Base-by-base conservation (phyloP, 1,284 basidiomycete species). In the Marasmius oreades region DNA sequence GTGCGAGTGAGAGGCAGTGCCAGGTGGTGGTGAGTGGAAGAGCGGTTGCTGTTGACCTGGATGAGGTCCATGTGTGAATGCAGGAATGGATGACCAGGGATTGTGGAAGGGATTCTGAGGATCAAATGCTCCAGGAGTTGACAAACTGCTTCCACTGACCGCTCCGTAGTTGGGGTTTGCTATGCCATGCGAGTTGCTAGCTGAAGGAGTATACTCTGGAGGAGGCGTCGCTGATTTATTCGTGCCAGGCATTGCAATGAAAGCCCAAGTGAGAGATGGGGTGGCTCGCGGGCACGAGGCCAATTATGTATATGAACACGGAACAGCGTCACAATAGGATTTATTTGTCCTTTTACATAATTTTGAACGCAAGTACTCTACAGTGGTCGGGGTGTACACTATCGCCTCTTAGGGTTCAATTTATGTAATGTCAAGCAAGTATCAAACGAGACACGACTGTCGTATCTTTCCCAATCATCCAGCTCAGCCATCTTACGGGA, bases 51-150 rank as follows among this genome's bases (percentile, higher is more conserved):
- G 47, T 14, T 26, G 47, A 20, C 31, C 28, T 8, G 47, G n/a
- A n/a, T 50, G 47, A 31, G 24, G 47, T 31, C 23, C 24, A 31
- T 31, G 26, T 18, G 24, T 33, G 26, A 50, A 50, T 5, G 28
- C 47, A 18, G 47, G 47, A 31, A 31, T 26, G 47, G 47, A 50
- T 20, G 47, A 50, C 47, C 47, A 50, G 5, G 47, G 47, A n/a
- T 50, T 50, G 26, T 50, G 47, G 31, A 16, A 50, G 2, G 47
- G 47, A 33, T n/a, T 50, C 16, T 50, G 47, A 33, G 47, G 20
- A 2, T 50, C 47, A 20, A 31, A 50, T 28, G 24, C 11, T 12
- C 24, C 24, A 5, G 47, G 47, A 4, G 47, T 50, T 28, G 47
- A 50, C 33, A 26, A n/a, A 33, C 31, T 33, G n/a, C 47, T 50